Conservation (phyloP, 805 yeast genomes). For the Kuraishia ogatae region DNA sequence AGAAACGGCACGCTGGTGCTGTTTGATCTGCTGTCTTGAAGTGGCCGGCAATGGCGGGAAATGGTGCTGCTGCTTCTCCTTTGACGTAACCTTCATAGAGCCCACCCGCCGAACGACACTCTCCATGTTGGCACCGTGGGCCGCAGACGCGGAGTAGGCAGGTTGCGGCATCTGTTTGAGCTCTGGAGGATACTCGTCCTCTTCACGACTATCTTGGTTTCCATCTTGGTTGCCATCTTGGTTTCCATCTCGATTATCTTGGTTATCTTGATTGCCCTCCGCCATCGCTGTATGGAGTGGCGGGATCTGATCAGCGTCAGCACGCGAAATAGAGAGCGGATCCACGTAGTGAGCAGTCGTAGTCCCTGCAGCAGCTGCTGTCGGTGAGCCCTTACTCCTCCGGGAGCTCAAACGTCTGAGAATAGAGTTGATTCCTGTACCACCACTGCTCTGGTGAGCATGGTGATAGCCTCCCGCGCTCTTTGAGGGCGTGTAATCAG, state of each 20-base stretch:
- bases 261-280: slow-evolving; percentile 1
- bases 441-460: background rate
- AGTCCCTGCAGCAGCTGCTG: background rate
- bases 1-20: slow-evolving; percentile 26
- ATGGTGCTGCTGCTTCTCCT: slow-evolving; percentile 33
- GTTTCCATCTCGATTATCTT: background rate
- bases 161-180: background rate
- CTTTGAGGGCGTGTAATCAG: too few species aligned
- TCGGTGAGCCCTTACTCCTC: background rate
- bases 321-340: background rate
- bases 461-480: too few species aligned
- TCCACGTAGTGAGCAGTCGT: background rate
- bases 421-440: background rate
- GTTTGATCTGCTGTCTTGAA: slow-evolving; percentile 14
- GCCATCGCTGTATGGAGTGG: slow-evolving; percentile 5
- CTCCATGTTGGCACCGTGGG: slow-evolving; percentile 3
- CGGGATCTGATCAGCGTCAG: background rate
- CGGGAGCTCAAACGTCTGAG: background rate
- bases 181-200: background rate
- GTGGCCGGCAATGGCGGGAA: slow-evolving; percentile 20
- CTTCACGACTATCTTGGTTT: background rate
- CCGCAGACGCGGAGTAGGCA: too few species aligned
- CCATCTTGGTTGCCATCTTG: slow-evolving; percentile 1
- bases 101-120: slow-evolving; percentile 47
- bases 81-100: slow-evolving; percentile 51